Percentiles rank a stretch among this genome's conserved stretches.
phyloP scores from a whole-genome alignment of 2,329 filamentous ascomycete genomes.

The Cladosporium sp. region DNA sequence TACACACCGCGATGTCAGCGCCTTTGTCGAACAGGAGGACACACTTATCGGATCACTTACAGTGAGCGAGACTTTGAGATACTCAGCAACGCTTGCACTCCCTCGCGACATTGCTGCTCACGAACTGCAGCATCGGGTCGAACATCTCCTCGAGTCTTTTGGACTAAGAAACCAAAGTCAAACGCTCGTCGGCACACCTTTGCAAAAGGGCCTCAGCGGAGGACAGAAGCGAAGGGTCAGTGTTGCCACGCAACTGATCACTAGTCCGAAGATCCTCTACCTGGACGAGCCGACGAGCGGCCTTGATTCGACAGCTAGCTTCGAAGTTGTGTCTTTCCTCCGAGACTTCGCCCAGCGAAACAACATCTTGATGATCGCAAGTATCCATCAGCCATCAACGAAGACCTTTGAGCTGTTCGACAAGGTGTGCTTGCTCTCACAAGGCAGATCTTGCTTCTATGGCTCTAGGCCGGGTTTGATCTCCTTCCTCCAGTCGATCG shows the following conservation, averaged over 20 bases:
- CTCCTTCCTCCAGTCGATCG: conserved; percentile 62
- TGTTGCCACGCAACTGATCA: conserved; percentile 77
- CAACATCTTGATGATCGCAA: conserved; percentile 59
- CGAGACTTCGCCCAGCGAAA: conserved; percentile 63
- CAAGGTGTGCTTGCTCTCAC: conserved; percentile 70
- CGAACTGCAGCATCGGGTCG: conserved; percentile 61
- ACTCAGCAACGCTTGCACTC: conserved; percentile 68
- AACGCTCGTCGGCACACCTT: conserved; percentile 74
- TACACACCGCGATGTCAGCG: conserved; percentile 57
- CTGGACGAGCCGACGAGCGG: conserved; percentile 81
- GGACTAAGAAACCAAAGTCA: conserved; percentile 68
- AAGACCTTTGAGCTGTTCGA: conserved; percentile 77
- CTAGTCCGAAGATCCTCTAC: conserved; percentile 74
- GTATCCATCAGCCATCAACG: conserved; percentile 80
- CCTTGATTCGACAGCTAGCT: conserved; percentile 73
- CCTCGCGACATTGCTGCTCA: conserved; percentile 49
- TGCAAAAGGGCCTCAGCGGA: conserved; percentile 77
- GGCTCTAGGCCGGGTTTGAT: conserved; percentile 59
- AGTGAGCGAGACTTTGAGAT: conserved; percentile 73
- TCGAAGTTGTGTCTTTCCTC: conserved; percentile 72
- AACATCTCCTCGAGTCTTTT: conserved; percentile 67
- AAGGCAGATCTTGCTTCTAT: conserved; percentile 69
- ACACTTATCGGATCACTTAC: conserved; percentile 77
- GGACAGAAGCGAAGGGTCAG: conserved; percentile 79
- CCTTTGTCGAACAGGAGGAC: conserved; percentile 85